phyloP scores from a whole-genome alignment of 2,329 filamentous ascomycete species.

The Trematosphaeria pertusa region DNA sequence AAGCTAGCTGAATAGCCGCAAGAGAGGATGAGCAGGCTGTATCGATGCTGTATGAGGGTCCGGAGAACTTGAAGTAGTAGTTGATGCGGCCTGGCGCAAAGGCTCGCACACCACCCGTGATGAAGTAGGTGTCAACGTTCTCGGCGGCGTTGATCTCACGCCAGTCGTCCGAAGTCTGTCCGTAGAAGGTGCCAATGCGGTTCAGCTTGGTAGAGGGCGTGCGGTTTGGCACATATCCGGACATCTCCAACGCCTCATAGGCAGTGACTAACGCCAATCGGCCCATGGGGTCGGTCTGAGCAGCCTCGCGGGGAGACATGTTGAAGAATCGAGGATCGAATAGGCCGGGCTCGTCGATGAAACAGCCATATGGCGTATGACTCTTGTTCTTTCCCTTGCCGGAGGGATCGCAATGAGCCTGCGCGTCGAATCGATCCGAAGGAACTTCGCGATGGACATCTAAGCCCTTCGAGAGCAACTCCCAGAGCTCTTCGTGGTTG shows the following conservation, averaged over 20 bases:
- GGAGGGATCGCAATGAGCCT: conserved; percentile 73
- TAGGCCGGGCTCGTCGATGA: conserved; percentile 75
- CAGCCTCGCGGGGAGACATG: conserved; percentile 82
- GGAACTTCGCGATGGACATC: conserved; percentile 75
- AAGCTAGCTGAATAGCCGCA: conserved; percentile 74
- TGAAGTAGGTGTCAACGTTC: conserved; percentile 74
- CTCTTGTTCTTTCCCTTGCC: conserved; percentile 79
- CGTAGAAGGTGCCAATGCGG: conserved; percentile 76
- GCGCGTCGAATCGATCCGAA: conserved; percentile 74
- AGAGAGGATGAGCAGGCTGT: conserved; percentile 81
- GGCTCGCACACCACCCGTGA: conserved; percentile 67
- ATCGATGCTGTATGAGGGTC: conserved; percentile 75
- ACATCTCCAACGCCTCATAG: conserved; percentile 83
- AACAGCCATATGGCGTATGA: conserved; percentile 78
- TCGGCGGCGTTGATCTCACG: conserved; percentile 76
- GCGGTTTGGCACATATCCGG: conserved; percentile 76
- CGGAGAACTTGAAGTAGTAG: conserved; percentile 79
- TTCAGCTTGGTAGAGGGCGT: conserved; percentile 70
- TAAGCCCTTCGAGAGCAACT: conserved; percentile 74
- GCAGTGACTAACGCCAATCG: conserved; percentile 77
- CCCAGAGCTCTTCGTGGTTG: conserved; percentile 75
- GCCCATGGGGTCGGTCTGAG: conserved; percentile 82
- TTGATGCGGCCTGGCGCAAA: conserved; percentile 72
- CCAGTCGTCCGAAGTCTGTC: conserved; percentile 78
- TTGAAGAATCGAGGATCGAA: conserved; percentile 89